A percentile compares a stretch with the other conserved stretches of the same genome.
Evolutionary conservation across 805 yeast genomes (phyloP).

Genomic region (Cyberlindnera mycetangii): DNA sequence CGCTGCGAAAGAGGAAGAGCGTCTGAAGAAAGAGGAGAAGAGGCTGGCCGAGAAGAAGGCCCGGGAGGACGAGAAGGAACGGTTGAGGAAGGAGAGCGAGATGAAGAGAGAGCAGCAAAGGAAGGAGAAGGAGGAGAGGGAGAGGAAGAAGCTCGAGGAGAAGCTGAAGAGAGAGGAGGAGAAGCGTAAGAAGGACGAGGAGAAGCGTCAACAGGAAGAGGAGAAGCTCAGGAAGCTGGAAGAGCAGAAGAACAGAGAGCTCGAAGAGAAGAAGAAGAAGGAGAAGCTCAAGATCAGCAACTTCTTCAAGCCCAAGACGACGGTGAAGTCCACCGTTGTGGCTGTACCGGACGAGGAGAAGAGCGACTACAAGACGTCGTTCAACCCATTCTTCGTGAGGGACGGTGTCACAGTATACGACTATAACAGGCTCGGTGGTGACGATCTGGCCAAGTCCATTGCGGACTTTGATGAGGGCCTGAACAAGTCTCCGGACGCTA

Average conservation of each 20-base stretch:
- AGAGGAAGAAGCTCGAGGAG: conserved; percentile 21
- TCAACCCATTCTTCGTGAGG: conserved; percentile 33
- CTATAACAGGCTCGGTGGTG: conserved; percentile 4
- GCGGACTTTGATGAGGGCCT: conserved; percentile 13
- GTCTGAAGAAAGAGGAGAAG: conserved; percentile 32
- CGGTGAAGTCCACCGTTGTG: conserved; percentile 16
- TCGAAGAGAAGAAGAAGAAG: conserved; percentile 33
- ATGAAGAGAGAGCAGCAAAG: conserved; percentile 6
- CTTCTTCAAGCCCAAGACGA: conserved; percentile 29
- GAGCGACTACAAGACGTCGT: conserved; percentile 23
- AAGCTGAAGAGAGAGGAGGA: conserved; percentile 31
- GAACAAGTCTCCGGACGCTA: conserved; percentile 3
- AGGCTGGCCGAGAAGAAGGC: conserved; percentile 23
- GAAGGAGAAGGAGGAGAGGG: conserved; percentile 19
- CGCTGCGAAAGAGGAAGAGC: conserved; percentile 27
- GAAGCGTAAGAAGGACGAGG: conserved; percentile 23
- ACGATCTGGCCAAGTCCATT: conserved; percentile 3
- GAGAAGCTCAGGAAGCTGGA: conserved; percentile 32
- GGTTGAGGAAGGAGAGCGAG: conserved; percentile 19
- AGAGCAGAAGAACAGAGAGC: conserved; percentile 37
- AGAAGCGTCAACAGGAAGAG: conserved; percentile 23
- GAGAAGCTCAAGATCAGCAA: conserved; percentile 30
- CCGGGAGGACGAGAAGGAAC: conserved; percentile 22
- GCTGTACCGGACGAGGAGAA: conserved; percentile 16
- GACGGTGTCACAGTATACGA: conserved; percentile 31